phyloP scores from a whole-genome alignment of 129 eudicot genomes.

The Flaveria bidentis region DNA sequence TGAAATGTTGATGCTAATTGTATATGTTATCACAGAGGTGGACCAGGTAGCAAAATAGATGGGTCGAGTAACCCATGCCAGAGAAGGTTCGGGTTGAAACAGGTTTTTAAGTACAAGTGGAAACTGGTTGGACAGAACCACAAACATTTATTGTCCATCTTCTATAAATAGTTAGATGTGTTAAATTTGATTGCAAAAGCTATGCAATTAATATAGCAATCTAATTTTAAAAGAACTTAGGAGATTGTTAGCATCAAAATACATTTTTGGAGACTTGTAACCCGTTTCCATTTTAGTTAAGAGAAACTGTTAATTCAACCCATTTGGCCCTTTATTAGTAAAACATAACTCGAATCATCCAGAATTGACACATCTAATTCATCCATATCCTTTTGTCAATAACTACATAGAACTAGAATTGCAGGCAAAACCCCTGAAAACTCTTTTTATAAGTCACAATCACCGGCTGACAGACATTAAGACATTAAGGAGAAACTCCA shows the following conservation, averaged over 20 bases:
- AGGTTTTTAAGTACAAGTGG: background rate
- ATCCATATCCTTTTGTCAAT: background rate
- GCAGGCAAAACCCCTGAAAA: too few species aligned
- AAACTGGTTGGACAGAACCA: too few species aligned
- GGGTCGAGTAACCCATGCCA: background rate
- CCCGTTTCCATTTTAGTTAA: background rate
- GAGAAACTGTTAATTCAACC: background rate
- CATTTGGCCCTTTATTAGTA: background rate
- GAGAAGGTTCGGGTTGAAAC: background rate
- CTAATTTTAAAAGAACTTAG: background rate
- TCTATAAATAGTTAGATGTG: background rate
- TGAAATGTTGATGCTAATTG: slow-evolving; percentile 13
- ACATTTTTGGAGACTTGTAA: background rate
- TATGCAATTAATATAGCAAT: background rate
- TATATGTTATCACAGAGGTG: background rate
- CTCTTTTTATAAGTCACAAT: too few species aligned
- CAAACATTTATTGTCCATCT: background rate
- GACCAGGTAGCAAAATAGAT: background rate
- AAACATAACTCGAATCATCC: background rate
- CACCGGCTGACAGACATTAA: background rate
- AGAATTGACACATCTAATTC: background rate
- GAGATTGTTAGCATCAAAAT: background rate
- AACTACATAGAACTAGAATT: background rate
- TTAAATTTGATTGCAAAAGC: background rate
- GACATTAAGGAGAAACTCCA: background rate